Conservation (phyloP, 108 stramenopile species). For the Schizochytrium sp. region DNA sequence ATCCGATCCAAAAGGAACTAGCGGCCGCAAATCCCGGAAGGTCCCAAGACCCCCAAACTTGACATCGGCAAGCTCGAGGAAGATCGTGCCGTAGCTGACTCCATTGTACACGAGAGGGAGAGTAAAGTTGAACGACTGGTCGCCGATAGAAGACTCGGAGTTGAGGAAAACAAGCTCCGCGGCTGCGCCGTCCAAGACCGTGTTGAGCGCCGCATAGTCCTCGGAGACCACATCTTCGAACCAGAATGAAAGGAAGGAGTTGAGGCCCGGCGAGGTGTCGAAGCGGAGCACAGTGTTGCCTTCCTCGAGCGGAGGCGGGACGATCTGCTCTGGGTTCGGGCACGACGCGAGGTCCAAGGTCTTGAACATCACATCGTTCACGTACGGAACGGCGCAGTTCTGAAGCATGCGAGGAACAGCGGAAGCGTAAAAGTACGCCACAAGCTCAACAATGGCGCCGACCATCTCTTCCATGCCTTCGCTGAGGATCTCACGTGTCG, state of each 20-base stretch:
- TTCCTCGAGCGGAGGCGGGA: background rate
- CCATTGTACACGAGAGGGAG: background rate
- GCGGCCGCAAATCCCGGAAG: background rate
- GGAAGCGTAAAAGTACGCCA: background rate
- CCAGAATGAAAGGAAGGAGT: background rate
- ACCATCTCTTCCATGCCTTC: background rate
- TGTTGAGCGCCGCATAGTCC: background rate
- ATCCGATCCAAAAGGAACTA: background rate
- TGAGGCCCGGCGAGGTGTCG: background rate
- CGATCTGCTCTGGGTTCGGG: background rate
- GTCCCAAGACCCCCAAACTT: background rate
- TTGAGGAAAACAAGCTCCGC: background rate
- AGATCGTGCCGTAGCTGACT: background rate
- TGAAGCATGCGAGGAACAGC: background rate
- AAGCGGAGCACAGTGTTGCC: background rate
- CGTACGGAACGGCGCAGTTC: background rate
- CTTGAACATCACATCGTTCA: background rate
- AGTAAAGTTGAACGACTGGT: background rate
- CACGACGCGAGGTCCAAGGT: background rate
- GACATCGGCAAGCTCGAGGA: background rate
- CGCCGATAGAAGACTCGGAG: background rate
- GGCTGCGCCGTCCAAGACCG: background rate
- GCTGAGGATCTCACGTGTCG: background rate
- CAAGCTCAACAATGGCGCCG: background rate
- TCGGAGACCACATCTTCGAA: background rate